Evolutionary conservation across 352 stramenopile species (phyloP).

Genomic region (Phytophthora megakarya): DNA sequence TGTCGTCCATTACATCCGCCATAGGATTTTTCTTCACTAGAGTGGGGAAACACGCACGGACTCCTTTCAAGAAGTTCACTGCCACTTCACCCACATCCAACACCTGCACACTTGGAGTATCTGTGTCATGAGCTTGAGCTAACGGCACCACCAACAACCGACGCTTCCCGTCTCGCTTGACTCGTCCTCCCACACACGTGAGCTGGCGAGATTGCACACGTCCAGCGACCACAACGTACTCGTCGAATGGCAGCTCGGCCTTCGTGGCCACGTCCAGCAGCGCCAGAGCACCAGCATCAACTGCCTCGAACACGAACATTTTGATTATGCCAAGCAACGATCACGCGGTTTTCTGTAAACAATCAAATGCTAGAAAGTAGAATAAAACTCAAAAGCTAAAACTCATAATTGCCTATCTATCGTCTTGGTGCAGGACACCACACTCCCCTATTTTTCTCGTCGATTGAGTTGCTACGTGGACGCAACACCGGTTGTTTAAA

Average conservation of each 20-base stretch:
- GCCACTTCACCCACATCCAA: slow-evolving; percentile 67
- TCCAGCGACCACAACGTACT: slow-evolving; percentile 62
- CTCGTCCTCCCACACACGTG: slow-evolving; percentile 60
- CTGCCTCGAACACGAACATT: slow-evolving; percentile 60
- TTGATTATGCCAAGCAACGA: slow-evolving; percentile 17
- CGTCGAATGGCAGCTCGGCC: slow-evolving; percentile 57
- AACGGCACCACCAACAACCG: slow-evolving; percentile 59
- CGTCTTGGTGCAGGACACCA: slow-evolving; percentile 5
- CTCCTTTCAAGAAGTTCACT: slow-evolving; percentile 53
- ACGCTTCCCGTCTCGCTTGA: slow-evolving; percentile 49
- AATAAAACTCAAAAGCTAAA: slow-evolving; percentile 19
- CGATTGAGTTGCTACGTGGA: slow-evolving; percentile 11
- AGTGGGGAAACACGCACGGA: slow-evolving; percentile 68
- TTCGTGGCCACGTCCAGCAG: slow-evolving; percentile 51
- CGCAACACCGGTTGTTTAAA: slow-evolving; percentile 54
- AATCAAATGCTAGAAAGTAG: no score
- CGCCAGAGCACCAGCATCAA: slow-evolving; percentile 25
- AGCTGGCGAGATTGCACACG: slow-evolving; percentile 49
- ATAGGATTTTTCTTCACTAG: slow-evolving; percentile 62
- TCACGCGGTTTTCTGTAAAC: not conserved
- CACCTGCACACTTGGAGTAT: slow-evolving; percentile 41
- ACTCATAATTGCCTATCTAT: slow-evolving; percentile 23
- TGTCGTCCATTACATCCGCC: slow-evolving; percentile 32
- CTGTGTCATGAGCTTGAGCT: slow-evolving; percentile 6
- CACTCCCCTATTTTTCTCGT: slow-evolving; percentile 11